These are phyloP conservation scores for Spinellus fusiger DNA, from an alignment of 192 early-diverging fungal species.

Conservation along the genomic window DNA sequence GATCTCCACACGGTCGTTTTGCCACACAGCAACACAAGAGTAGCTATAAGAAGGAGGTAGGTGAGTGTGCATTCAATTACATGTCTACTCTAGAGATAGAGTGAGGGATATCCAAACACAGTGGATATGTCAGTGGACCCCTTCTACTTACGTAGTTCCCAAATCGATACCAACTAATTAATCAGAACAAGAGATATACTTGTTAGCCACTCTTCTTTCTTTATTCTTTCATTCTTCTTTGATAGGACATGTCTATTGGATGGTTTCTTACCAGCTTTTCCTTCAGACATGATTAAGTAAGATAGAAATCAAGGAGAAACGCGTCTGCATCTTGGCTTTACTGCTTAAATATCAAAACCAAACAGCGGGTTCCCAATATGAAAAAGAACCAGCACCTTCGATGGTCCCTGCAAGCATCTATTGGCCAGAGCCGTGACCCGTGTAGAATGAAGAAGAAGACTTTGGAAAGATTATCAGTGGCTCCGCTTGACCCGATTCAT, in stretches of 20 bases:
- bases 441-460: constrained; percentile 17
- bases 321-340: background rate
- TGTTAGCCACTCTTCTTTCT: background rate
- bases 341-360: background rate
- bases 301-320: constrained; percentile 8
- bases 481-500: background rate
- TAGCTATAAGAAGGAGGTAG: constrained; percentile 80
- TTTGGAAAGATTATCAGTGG: constrained; percentile 7
- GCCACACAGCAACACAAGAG: constrained; percentile 81
- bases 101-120: constrained; percentile 53
- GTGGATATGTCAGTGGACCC: background rate
- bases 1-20: constrained; percentile 77
- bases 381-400: constrained; percentile 6
- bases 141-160: constrained; percentile 51
- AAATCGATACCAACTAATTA: constrained; percentile 36
- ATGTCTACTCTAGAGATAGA: constrained; percentile 15
- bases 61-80: constrained; percentile 55
- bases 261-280: constrained; percentile 25
- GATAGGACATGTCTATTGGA: background rate
- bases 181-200: background rate
- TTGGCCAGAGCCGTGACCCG: constrained; percentile 9
- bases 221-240: background rate
- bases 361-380: background rate
- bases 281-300: constrained; percentile 17
- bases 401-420: background rate